Evolutionary conservation across 768 basidiomycete genomes (phyloP), one percentile per base, ranked within the genome.

Genomic region (Mrakia blollopis): DNA sequence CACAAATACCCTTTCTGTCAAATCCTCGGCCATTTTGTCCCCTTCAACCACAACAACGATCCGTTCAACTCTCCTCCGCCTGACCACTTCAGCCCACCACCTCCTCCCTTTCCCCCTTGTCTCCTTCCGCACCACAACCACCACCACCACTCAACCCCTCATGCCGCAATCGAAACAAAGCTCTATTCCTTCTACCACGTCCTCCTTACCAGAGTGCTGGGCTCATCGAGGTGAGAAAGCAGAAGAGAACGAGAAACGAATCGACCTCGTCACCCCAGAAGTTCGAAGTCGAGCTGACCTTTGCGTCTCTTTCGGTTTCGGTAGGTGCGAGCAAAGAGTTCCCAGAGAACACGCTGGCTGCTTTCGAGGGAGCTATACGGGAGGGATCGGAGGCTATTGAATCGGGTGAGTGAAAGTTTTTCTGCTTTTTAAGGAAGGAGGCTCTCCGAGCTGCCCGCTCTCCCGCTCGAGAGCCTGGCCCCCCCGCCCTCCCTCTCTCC

Each of bases 351-450:
- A 96, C 94, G 69, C 88, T 94, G 79, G 92, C 92, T 50, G 93
- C 92, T 85, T 98, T 98, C 85, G 90, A 93, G 83, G 92, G 92
- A 79, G 96, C 96, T 82, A 93, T 97, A 79, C 89, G 89, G 67
- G 94, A 97, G 85, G 96, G 96, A 78, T 91, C 94, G 65, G 94
- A 99, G 83, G 95, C 89, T 79, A 96, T 99, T 81, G 96, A 99
- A 88, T 94, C 92, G 83, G 96, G 97, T 86, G 65, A 79, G 86
- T 80, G 16, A 14, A 23, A 25, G 23, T 74, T 7, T 18, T 30
- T 23, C 60, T 54, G 5, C 28, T 47, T 35, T 4, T 10, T 16
- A 16, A 32, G 67, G 44, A 44, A 44, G 44, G 44, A 13, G 44
- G 5, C 52, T 54, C 52, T 11, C 57, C 57, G 57, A 57, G 57